Base-by-base conservation (phyloP, 345 rosid species). In the Rubroshorea leprosula region DNA sequence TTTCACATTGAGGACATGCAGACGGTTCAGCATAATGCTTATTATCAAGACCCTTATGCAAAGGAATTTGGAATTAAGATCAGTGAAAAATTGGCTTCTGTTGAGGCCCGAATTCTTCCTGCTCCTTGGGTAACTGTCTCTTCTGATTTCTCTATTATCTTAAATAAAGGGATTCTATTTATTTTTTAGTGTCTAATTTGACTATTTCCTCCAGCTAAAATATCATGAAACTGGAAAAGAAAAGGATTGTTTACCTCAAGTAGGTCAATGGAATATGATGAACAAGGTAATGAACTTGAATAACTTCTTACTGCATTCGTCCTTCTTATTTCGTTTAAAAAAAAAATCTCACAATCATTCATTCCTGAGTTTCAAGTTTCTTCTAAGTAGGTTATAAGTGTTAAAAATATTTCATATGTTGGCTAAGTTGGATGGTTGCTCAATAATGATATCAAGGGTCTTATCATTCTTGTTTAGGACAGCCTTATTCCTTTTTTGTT, bases 251-350 rank as follows among this genome's bases (percentile, higher is more conserved):
- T 74, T 94, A 57, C 99, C 99, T 0, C 99, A 94, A 68, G 96
- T 94, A 10, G 99, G 99, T 61, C 99, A 94, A 54, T 94, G 99
- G 99, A 94, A 90, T 71, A 94, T 94, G 99, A 87, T 94, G 97
- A 94, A 94, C 80, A 94, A 94, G 89, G 96, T 87, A 73, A 45
- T 31, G 12, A 24, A 4, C 27, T 23, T 20, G 4, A 15, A 23
- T 29, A 35, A 8, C 5, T 17, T 24, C n/a, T 49, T 27, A 3
- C 31, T 3, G 31, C 31, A 27, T 27, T n/a, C n/a, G n/a, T n/a
- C n/a, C n/a, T n/a, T n/a, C n/a, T n/a, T n/a, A n/a, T n/a, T n/a
- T n/a, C n/a, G n/a, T n/a, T n/a, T n/a, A n/a, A n/a, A n/a, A n/a
- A n/a, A n/a, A n/a, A n/a, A n/a, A n/a, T n/a, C n/a, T n/a, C n/a